These are phyloP conservation scores for Noccaea caerulescens DNA, from an alignment of 345 rosid species.

Conservation along the genomic window DNA sequence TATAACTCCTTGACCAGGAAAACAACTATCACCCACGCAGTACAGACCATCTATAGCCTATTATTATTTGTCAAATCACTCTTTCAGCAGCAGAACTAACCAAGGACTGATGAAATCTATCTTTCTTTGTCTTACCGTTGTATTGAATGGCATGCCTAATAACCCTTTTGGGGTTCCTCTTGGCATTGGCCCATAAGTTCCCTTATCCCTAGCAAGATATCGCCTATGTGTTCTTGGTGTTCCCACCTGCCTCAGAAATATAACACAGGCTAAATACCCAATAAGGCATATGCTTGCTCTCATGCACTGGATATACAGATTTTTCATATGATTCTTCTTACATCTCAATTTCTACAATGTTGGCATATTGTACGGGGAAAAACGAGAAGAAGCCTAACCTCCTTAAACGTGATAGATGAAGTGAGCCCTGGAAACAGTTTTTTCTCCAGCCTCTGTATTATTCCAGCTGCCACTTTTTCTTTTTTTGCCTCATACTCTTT, in stretches of 20 bases:
- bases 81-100: background rate
- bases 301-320: conserved; percentile 13
- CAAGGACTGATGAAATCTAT: too few species aligned
- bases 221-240: conserved; percentile 92
- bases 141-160: conserved; percentile 94
- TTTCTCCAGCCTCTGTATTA: conserved; percentile 77
- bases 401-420: conserved; percentile 74
- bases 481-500: conserved; percentile 84
- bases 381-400: conserved; percentile 52
- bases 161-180: conserved; percentile 85
- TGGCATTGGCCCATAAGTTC: conserved; percentile 97
- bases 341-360: conserved; percentile 1
- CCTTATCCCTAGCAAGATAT: conserved; percentile 78
- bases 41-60: conserved; percentile 81
- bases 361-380: background rate
- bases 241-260: conserved; percentile 57
- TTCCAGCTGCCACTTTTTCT: conserved; percentile 60
- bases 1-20: conserved; percentile 98
- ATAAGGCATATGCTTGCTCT: conserved; percentile 11
- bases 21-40: conserved; percentile 98
- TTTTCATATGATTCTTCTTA: background rate
- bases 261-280: background rate
- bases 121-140: conserved; percentile 63
- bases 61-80: conserved; percentile 45
- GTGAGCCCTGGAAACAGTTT: conserved; percentile 82